Evolutionary conservation across 1,139 yeast genomes (phyloP).

Genomic region (Kodamaea anthophila): DNA sequence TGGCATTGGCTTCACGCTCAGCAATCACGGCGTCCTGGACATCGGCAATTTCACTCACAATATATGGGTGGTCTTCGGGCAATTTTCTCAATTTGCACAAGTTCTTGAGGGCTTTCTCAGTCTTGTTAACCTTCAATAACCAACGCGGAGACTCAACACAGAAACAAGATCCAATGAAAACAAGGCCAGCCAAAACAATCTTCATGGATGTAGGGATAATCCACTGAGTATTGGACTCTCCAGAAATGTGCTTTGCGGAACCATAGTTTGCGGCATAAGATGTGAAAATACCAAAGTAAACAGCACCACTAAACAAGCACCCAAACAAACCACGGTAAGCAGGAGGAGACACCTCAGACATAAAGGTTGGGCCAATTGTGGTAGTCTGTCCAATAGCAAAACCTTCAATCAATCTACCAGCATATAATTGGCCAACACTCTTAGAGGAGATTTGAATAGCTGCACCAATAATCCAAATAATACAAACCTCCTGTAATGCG

Average conservation of each 20-base stretch:
- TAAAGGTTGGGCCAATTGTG: constrained; percentile 50
- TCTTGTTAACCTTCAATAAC: constrained; percentile 32
- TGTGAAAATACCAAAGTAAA: constrained; percentile 47
- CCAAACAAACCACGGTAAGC: constrained; percentile 49
- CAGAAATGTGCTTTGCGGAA: constrained; percentile 27
- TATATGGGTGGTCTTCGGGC: constrained; percentile 44
- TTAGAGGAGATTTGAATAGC: constrained; percentile 44
- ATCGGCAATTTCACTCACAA: constrained; percentile 46
- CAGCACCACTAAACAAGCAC: constrained; percentile 50
- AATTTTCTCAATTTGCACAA: constrained; percentile 44
- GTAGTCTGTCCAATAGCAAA: constrained; percentile 53
- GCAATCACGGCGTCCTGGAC: constrained; percentile 40
- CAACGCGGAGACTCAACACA: constrained; percentile 44
- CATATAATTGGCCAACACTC: constrained; percentile 43
- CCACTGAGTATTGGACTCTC: constrained; percentile 31
- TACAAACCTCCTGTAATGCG: constrained; percentile 41
- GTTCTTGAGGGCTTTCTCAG: constrained; percentile 28
- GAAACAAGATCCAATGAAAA: constrained; percentile 31
- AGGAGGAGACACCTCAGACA: constrained; percentile 50
- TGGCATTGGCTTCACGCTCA: constrained; percentile 31
- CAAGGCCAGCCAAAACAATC: constrained; percentile 38
- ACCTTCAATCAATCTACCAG: constrained; percentile 51
- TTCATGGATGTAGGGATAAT: constrained; percentile 32
- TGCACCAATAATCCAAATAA: constrained; percentile 44
- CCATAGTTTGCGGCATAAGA: constrained; percentile 48